These are phyloP conservation scores for Arctostaphylos glauca DNA, from an alignment of 148 eudicot species.

Conservation along the genomic window DNA sequence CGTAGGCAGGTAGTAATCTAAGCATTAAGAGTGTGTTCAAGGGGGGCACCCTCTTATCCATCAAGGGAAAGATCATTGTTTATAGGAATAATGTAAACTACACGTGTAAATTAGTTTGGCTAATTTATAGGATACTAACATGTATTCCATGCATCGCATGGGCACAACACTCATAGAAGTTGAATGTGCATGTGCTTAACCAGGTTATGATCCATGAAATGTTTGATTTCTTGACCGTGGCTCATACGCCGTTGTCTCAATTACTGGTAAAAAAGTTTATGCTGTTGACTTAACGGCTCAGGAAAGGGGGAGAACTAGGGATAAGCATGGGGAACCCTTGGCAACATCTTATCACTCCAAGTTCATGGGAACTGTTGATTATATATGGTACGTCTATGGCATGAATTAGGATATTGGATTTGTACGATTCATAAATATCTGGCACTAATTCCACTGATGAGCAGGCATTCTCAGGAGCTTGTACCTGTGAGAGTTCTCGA, in stretches of 20 bases:
- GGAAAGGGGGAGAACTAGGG: constrained; percentile 55
- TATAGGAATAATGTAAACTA: too few species aligned
- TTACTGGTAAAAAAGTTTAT: neutral
- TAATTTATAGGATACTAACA: too few species aligned
- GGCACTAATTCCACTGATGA: constrained; percentile 9
- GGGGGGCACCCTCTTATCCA: too few species aligned
- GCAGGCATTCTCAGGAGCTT: constrained; percentile 61
- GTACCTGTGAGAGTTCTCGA: constrained; percentile 74
- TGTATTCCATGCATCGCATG: too few species aligned
- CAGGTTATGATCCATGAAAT: neutral
- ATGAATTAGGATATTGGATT: neutral
- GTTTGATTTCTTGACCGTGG: neutral
- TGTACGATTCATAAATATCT: constrained; percentile 6
- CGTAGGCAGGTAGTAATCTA: too few species aligned
- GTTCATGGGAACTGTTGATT: constrained; percentile 74
- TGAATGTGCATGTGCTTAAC: neutral
- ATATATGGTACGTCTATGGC: constrained; percentile 53
- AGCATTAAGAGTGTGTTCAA: too few species aligned
- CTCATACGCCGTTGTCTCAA: neutral
- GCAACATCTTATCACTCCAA: constrained; percentile 65
- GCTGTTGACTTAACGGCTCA: constrained; percentile 26
- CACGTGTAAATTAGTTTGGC: too few species aligned
- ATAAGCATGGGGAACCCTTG: constrained; percentile 55
- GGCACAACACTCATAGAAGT: neutral
- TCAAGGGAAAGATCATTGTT: too few species aligned